Base-by-base conservation (phyloP, 2,329 filamentous ascomycete genomes). In the Hymenoscyphus linearis region DNA sequence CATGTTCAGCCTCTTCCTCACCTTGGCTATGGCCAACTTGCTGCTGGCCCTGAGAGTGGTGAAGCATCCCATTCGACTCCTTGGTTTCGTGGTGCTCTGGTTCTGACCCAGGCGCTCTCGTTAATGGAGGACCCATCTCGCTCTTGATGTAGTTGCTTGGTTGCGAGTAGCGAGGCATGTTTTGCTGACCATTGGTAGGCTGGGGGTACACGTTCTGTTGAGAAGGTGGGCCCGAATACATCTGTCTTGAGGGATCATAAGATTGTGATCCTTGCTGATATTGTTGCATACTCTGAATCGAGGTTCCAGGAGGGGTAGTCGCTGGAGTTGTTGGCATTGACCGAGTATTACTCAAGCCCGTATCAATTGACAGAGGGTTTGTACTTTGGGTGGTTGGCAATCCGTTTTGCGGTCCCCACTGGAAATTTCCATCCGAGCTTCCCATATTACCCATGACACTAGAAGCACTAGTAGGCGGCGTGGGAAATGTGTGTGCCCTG, bases 291-390 rank as follows among this genome's bases (percentile, higher is more conserved):
- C 83, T 87, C 68, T 91, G 89, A 64, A 96, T 81, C 31, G 83
- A 81, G 64, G 82, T 84, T 26, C 90, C 91, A 0, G 93, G 93
- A 13, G 93, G 93, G 0, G 93, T 96, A 5, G 91, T 93, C 27
- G 91, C 91, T 63, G 91, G 91, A n/a, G 91, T 96, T 10, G 89
- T 91, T 59, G 91, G 92, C 81, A 96, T 91, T 65, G 91, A 96
- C 69, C 91, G 88, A 63, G 89, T 80, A 75, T 88, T 91, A 78
- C 83, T 90, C 69, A 95, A 78, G 62, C 85, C 83, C 27, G 89
- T 91, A 69, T 96, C 91, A 70, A 96, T 91, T 31, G 90, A 87
- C 75, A 96, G 82, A 57, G 89, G 82, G 76, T 91, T 90, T 68
- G 81, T 78, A 71, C 82, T 80, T 71, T 87, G 85, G 55, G 82